phyloP scores from a whole-genome alignment of 1,284 basidiomycete genomes.

The Ustilago xerochloae region DNA sequence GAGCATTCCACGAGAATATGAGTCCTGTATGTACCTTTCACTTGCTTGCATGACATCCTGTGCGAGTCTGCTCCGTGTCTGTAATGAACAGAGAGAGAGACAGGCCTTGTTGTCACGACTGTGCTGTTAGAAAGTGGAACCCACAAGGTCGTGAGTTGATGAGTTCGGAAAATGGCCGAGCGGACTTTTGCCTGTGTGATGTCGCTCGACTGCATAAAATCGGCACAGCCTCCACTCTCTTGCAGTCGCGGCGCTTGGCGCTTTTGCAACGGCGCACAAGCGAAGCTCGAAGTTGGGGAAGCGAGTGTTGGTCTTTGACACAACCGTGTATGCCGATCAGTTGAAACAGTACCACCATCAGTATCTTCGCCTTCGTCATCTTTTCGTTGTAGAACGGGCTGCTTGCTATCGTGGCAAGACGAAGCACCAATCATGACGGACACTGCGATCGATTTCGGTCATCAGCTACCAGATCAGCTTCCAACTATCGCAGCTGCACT shows the following conservation, averaged over 20 bases:
- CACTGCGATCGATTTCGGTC: conserved; percentile 21
- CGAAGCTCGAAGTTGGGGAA: not conserved
- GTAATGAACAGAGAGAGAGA: too few species aligned
- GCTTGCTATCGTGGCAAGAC: not conserved
- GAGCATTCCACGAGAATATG: too few species aligned
- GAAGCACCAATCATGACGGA: conserved; percentile 10
- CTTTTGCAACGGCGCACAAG: not conserved
- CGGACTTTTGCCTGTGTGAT: conserved; percentile 6
- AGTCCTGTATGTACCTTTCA: too few species aligned
- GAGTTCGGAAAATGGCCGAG: not conserved
- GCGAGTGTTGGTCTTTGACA: conserved; percentile 1
- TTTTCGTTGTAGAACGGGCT: too few species aligned
- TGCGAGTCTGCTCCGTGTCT: too few species aligned
- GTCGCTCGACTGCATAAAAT: conserved; percentile 7
- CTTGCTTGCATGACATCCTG: too few species aligned
- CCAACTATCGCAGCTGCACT: conserved; percentile 34
- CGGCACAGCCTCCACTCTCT: conserved; percentile 9
- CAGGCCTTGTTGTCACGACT: too few species aligned
- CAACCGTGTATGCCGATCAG: too few species aligned
- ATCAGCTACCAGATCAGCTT: conserved; percentile 43
- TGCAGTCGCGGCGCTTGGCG: not conserved
- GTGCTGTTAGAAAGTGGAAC: not conserved
- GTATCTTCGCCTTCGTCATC: not conserved
- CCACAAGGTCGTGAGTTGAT: not conserved
- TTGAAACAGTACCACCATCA: conserved; percentile 1